A percentile compares a stretch with the other conserved stretches of the same genome.
phyloP scores from a whole-genome alignment of 1,284 basidiomycete species.

The Dichomitus squalens region DNA sequence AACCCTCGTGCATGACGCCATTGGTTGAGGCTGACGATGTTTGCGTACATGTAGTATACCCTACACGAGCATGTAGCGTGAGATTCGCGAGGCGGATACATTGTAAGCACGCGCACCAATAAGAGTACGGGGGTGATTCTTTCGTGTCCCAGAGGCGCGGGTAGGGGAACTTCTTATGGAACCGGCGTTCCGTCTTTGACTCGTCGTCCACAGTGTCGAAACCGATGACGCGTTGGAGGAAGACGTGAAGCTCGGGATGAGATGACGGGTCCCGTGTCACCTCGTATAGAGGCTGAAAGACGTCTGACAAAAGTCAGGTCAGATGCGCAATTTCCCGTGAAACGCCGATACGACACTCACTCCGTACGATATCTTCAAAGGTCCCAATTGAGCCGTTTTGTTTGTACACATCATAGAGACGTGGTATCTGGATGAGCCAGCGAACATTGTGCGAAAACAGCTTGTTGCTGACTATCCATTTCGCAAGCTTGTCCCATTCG shows the following conservation, averaged over 20 bases:
- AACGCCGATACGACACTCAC: slow-evolving; percentile 51
- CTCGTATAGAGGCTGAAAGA: slow-evolving; percentile 94
- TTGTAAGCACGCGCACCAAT: slow-evolving; percentile 63
- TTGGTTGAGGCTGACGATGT: slow-evolving; percentile 92
- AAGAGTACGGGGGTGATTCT: slow-evolving; percentile 93
- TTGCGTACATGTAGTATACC: slow-evolving; percentile 98
- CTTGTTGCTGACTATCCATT: slow-evolving; percentile 95
- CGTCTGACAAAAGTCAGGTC: slow-evolving; percentile 53
- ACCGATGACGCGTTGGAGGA: slow-evolving; percentile 94
- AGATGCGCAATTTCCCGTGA: too few species aligned
- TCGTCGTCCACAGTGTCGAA: slow-evolving; percentile 99
- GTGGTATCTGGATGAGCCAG: slow-evolving; percentile 97
- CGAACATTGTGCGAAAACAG: slow-evolving; percentile 96
- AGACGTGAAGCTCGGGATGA: slow-evolving; percentile 94
- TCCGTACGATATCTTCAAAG: slow-evolving; percentile 90
- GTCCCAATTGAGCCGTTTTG: slow-evolving; percentile 82
- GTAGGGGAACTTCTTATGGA: slow-evolving; percentile 96
- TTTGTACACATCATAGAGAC: slow-evolving; percentile 97
- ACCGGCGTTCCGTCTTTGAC: slow-evolving; percentile 89
- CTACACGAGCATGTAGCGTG: slow-evolving; percentile 40
- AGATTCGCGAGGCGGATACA: not conserved
- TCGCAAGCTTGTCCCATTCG: slow-evolving; percentile 99
- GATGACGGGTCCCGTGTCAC: slow-evolving; percentile 90
- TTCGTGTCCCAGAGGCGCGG: slow-evolving; percentile 89
- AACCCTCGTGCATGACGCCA: slow-evolving; percentile 91